Evolutionary conservation across 768 basidiomycete species (phyloP), one percentile per base, ranked within the genome.

Genomic region (Panaeolus cyanescens): DNA sequence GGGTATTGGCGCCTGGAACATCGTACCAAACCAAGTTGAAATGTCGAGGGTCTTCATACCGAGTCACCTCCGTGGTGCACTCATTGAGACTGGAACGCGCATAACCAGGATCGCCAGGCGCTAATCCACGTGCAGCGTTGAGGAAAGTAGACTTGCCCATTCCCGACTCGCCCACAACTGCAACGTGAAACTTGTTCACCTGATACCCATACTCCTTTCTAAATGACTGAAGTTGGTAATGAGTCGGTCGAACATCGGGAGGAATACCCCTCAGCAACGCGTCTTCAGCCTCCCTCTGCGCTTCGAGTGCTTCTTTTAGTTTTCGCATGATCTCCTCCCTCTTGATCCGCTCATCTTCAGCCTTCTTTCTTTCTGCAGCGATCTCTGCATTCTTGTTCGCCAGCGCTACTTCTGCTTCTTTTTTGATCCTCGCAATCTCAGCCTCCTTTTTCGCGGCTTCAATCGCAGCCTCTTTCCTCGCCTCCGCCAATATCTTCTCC

Each of bases 71-170:
- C 39, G 0, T 19, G 6, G 19, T 42, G 6, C 39, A 42, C 17
- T 42, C 39, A 9, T 42, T 42, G 2, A 42, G n/a, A 20, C 72
- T 72, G 9, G 68, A 67, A 2, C 67, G 60, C 1, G 74, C 76
- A 7, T 70, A 68, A 9, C 64, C 63, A 9, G 3, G 2, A n/a
- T 69, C 63, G 6, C 54, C 53, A 55, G 62, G 69, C 7, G 59
- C 61, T 33, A 77, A 32, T 9, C 76, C 74, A 3, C 76, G 74
- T 36, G 75, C 68, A 3, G 76, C 69, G 58, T 77, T 76, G 17
- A 76, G 69, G 6, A 77, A 66, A 9, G 76, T 75, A 1, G 76
- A 77, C 57, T 77, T 77, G 36, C 76, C 75, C 20, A 71, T 70
- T 7, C 75, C 75, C 1, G 74, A 67, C 30, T 70, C 33, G 1